Conservation (phyloP, 2,329 filamentous ascomycete genomes). For the Neoascochyta sp. region DNA sequence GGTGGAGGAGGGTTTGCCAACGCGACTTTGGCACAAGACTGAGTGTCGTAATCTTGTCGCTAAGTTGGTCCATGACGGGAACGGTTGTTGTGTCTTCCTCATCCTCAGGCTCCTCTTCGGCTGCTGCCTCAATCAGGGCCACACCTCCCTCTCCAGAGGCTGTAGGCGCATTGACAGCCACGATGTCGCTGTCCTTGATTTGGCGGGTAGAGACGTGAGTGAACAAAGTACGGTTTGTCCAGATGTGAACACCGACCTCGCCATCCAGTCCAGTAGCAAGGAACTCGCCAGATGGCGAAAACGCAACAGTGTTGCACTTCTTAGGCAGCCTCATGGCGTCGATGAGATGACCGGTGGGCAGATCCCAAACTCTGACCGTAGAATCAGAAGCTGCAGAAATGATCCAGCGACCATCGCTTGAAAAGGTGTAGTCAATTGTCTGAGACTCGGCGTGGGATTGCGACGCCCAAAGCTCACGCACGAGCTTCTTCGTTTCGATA, state of each 20-base stretch:
- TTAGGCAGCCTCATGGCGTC: conserved; percentile 80
- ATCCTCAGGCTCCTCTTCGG: conserved; percentile 51
- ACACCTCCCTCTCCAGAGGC: conserved; percentile 78
- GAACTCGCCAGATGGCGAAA: conserved; percentile 87
- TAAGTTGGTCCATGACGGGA: conserved; percentile 69
- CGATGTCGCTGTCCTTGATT: conserved; percentile 73
- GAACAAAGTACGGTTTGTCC: conserved; percentile 92
- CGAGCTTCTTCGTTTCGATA: conserved; percentile 81
- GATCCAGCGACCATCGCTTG: conserved; percentile 89
- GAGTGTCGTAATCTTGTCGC: conserved; percentile 77
- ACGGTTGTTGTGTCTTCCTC: conserved; percentile 44
- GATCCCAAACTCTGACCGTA: conserved; percentile 83
- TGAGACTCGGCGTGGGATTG: conserved; percentile 49
- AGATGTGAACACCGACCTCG: conserved; percentile 84
- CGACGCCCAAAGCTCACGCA: conserved; percentile 77
- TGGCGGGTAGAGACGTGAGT: conserved; percentile 81
- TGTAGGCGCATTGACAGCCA: conserved; percentile 63
- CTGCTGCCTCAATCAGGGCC: conserved; percentile 71
- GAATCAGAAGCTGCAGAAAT: conserved; percentile 80
- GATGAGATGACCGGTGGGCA: conserved; percentile 91
- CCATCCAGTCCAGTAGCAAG: conserved; percentile 84
- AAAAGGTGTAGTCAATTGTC: conserved; percentile 60
- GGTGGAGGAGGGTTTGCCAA: conserved; percentile 91
- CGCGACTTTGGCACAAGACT: conserved; percentile 83
- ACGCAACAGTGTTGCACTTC: conserved; percentile 78